Conservation (phyloP, 495 filamentous ascomycete genomes). For the Hyaloscypha variabilis region DNA sequence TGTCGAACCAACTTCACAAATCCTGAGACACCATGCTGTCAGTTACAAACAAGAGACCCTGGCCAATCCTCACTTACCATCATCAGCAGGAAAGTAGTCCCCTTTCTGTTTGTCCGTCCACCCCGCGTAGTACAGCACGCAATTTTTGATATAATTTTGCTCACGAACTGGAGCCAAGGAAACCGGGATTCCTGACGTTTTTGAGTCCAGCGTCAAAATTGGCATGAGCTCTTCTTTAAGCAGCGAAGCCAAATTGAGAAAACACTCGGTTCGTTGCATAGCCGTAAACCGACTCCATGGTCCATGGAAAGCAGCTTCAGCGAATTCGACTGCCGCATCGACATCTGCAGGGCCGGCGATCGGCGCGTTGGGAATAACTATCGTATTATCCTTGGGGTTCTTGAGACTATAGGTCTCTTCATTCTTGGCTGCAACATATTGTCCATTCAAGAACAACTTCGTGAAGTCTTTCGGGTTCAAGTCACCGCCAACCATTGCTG, state of each 20-base stretch:
- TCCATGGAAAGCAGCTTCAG: conserved; percentile 1
- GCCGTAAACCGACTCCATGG: conserved; percentile 15
- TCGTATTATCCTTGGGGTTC: no score
- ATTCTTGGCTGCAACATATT: no score
- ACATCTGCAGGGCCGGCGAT: no score
- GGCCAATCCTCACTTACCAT: not conserved
- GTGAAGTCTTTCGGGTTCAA: no score
- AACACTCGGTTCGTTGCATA: conserved; percentile 7
- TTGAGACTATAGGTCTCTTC: no score
- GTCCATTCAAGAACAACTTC: no score
- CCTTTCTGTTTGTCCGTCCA: not conserved
- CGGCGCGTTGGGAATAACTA: no score
- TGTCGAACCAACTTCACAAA: conserved; percentile 34
- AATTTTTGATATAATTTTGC: not conserved
- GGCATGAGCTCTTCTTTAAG: not conserved
- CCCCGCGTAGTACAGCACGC: not conserved
- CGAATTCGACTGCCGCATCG: conserved; percentile 10
- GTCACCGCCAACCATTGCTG: no score
- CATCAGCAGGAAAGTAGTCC: not conserved
- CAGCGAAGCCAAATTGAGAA: conserved; percentile 20
- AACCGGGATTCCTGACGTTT: conserved; percentile 7
- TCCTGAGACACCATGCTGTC: conserved; percentile 42
- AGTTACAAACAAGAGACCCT: conserved; percentile 21
- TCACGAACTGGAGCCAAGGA: not conserved
- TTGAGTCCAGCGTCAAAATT: not conserved